Evolutionary conservation across 140 eudicot species (phyloP).

Genomic region (Oenanthe javanica): DNA sequence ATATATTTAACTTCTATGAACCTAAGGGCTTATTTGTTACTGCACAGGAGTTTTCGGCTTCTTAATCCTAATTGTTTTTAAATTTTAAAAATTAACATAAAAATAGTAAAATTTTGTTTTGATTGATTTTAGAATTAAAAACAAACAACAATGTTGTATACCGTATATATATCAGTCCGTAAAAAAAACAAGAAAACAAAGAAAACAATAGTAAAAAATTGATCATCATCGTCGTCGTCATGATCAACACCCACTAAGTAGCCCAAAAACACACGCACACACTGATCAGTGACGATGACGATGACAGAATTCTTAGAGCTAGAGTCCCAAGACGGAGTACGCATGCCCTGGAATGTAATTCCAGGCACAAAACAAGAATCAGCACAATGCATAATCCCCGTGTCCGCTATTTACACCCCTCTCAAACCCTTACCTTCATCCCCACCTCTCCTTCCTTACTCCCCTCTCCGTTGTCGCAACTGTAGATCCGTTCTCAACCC

Average conservation of each 20-base stretch:
- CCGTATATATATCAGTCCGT: too few species aligned
- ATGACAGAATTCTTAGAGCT: slow-evolving; percentile 85
- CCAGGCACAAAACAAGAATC: slow-evolving; percentile 82
- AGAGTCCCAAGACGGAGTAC: slow-evolving; percentile 75
- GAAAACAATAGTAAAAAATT: not conserved
- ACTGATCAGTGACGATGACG: not conserved
- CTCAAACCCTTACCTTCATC: slow-evolving; percentile 58
- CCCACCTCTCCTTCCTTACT: slow-evolving; percentile 66
- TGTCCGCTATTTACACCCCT: slow-evolving; percentile 90
- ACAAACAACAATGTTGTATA: too few species aligned
- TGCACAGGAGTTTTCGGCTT: too few species aligned
- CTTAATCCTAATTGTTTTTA: too few species aligned
- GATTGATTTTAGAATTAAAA: too few species aligned
- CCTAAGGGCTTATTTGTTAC: too few species aligned
- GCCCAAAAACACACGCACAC: not conserved
- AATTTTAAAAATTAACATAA: too few species aligned
- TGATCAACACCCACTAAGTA: not conserved
- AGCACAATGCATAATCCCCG: slow-evolving; percentile 60
- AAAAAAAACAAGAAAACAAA: not conserved
- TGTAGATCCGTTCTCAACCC: slow-evolving; percentile 95
- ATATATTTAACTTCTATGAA: too few species aligned
- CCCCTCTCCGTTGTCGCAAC: slow-evolving; percentile 85
- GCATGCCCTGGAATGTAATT: slow-evolving; percentile 97
- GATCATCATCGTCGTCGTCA: too few species aligned
- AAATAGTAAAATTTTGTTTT: too few species aligned